These are phyloP conservation scores for Polyporus arcularius DNA, from an alignment of 768 basidiomycete species.

Conservation along the genomic window DNA sequence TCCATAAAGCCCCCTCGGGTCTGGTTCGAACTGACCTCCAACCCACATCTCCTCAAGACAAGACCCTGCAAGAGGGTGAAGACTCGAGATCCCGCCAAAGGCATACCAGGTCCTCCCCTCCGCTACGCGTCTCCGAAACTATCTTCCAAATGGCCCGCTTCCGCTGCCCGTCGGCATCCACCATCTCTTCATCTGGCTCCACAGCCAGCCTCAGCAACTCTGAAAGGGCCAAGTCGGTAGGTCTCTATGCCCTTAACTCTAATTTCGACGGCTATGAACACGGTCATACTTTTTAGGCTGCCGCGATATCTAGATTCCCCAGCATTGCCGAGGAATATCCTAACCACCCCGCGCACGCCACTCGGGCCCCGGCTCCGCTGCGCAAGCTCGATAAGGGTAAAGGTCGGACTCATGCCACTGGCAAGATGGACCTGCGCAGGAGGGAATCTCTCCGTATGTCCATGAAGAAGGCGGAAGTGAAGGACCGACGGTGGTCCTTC, in stretches of 20 bases:
- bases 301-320: not conserved
- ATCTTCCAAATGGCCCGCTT: slow-evolving; percentile 14
- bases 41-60: not conserved
- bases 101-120: not conserved
- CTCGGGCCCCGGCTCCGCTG: not conserved
- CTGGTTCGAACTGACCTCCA: slow-evolving; percentile 4
- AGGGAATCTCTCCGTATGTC: slow-evolving; percentile 19
- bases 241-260: not conserved
- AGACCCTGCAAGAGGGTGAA: slow-evolving; percentile 8
- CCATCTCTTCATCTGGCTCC: slow-evolving; percentile 3
- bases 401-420: slow-evolving; percentile 1
- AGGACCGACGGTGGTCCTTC: slow-evolving; percentile 27
- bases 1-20: not conserved
- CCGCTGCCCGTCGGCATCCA: slow-evolving; percentile 10
- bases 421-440: not conserved
- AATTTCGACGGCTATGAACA: not conserved
- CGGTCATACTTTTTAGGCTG: not conserved
- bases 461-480: slow-evolving; percentile 16
- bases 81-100: slow-evolving; percentile 8
- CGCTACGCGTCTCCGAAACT: not conserved
- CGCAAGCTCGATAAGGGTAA: slow-evolving; percentile 18
- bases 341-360: not conserved
- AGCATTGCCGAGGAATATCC: not conserved
- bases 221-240: not conserved
- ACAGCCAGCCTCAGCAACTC: not conserved